Conservation (phyloP, 2,329 filamentous ascomycete genomes). For the Alternaria alternata region DNA sequence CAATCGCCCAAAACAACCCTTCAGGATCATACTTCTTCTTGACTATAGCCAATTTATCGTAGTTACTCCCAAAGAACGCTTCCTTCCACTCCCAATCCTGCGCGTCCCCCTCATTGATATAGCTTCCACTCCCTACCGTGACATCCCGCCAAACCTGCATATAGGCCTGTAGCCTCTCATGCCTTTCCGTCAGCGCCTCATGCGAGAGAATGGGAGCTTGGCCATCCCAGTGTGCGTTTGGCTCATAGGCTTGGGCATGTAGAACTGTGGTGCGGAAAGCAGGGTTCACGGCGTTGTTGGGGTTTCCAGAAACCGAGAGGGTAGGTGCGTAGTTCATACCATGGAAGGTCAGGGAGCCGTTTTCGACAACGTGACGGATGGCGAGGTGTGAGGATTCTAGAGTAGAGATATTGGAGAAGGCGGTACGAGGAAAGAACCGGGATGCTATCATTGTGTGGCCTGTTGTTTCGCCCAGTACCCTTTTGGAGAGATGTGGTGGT, state of each 20-base stretch:
- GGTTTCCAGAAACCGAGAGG: constrained; percentile 10
- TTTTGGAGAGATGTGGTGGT: background rate
- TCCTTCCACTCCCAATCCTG: constrained; percentile 36
- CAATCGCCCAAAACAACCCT: constrained; percentile 39
- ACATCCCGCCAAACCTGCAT: constrained; percentile 38
- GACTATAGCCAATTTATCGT: constrained; percentile 27
- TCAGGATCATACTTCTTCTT: constrained; percentile 35
- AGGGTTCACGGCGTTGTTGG: constrained; percentile 34
- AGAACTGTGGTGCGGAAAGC: constrained; percentile 33
- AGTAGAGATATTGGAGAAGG: constrained; percentile 16
- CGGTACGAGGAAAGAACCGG: constrained; percentile 31
- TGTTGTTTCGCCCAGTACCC: constrained; percentile 28
- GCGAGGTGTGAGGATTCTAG: constrained; percentile 15
- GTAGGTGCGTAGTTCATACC: constrained; percentile 35
- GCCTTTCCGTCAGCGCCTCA: constrained; percentile 7
- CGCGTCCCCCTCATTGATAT: constrained; percentile 42
- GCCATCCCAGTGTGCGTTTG: constrained; percentile 30
- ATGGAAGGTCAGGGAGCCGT: constrained; percentile 35
- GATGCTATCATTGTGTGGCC: constrained; percentile 37
- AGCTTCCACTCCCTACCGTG: constrained; percentile 30
- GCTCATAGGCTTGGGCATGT: constrained; percentile 34
- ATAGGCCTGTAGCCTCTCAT: constrained; percentile 28
- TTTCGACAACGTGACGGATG: constrained; percentile 32
- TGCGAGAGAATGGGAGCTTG: background rate
- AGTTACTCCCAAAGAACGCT: constrained; percentile 37